These are phyloP conservation scores for Claviceps monticola DNA, from an alignment of 2,329 filamentous ascomycete genomes.

Conservation along the genomic window DNA sequence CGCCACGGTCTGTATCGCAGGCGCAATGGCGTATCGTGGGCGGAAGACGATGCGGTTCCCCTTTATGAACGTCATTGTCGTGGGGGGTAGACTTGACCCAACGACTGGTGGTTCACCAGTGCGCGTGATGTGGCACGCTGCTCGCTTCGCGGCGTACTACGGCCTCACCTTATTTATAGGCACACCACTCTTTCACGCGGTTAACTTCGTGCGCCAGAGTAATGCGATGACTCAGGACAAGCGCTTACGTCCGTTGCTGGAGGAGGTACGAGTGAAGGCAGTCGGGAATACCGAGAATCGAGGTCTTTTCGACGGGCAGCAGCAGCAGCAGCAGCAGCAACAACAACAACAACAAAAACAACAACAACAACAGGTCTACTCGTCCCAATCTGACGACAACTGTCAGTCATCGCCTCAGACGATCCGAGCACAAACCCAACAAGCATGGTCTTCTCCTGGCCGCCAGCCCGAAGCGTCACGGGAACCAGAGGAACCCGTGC, in stretches of 20 bases:
- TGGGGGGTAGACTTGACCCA: constrained; percentile 15
- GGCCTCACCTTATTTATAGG: constrained; percentile 12
- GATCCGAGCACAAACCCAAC: constrained; percentile 3
- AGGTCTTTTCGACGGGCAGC: background rate
- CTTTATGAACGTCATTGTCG: constrained; percentile 22
- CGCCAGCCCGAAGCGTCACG: constrained; percentile 6
- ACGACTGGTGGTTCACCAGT: constrained; percentile 16
- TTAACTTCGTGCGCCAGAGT: constrained; percentile 13
- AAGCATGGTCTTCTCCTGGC: constrained; percentile 8
- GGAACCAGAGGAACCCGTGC: background rate
- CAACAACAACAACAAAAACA: constrained; percentile 4
- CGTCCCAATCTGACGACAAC: constrained; percentile 2
- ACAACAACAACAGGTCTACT: constrained; percentile 6
- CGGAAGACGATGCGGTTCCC: constrained; percentile 26
- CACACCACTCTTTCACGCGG: constrained; percentile 16
- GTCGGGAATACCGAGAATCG: constrained; percentile 1
- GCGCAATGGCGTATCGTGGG: constrained; percentile 14
- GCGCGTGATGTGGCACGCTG: constrained; percentile 20
- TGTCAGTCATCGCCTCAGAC: constrained; percentile 2
- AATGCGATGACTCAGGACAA: constrained; percentile 15
- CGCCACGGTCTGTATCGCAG: constrained; percentile 14
- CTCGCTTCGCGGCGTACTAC: constrained; percentile 22
- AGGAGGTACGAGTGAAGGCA: constrained; percentile 9
- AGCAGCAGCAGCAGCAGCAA: background rate
- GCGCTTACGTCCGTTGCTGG: constrained; percentile 14